Conservation (phyloP, 768 basidiomycete genomes). For the Rhizopogon roseolus region DNA sequence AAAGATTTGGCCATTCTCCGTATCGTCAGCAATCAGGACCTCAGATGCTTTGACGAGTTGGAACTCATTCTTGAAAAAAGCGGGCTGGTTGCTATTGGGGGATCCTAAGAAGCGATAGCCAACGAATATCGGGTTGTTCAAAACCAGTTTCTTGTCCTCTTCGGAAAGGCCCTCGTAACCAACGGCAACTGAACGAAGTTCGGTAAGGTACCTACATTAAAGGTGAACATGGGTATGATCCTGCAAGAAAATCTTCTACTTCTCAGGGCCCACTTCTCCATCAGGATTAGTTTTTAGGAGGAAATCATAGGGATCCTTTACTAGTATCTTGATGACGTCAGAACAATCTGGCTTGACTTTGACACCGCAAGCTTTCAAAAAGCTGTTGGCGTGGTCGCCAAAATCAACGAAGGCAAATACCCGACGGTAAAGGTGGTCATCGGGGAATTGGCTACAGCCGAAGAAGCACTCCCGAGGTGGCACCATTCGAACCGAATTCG, state of each 20-base stretch:
- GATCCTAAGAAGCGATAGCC: conserved; percentile 45
- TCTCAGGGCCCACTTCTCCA: conserved; percentile 36
- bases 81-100: conserved; percentile 27
- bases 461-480: conserved; percentile 65
- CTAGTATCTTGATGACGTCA: conserved; percentile 62
- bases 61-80: conserved; percentile 35
- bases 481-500: conserved; percentile 29
- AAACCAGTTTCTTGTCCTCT: conserved; percentile 47
- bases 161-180: conserved; percentile 48
- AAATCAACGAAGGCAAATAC: conserved; percentile 85
- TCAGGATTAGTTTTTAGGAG: conserved; percentile 61
- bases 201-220: conserved; percentile 65
- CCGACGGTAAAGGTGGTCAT: conserved; percentile 58
- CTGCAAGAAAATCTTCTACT: conserved; percentile 35
- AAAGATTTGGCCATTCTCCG: conserved; percentile 68
- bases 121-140: conserved; percentile 59
- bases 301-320: conserved; percentile 64
- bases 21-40: conserved; percentile 80
- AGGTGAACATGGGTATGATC: not conserved
- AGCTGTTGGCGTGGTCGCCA: conserved; percentile 67
- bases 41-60: conserved; percentile 61
- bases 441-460: conserved; percentile 18
- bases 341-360: conserved; percentile 76
- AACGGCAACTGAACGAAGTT: conserved; percentile 76
- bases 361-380: conserved; percentile 82